These are phyloP conservation scores for Colletotrichum sp. DNA, from an alignment of 2,329 filamentous ascomycete species.

Conservation along the genomic window DNA sequence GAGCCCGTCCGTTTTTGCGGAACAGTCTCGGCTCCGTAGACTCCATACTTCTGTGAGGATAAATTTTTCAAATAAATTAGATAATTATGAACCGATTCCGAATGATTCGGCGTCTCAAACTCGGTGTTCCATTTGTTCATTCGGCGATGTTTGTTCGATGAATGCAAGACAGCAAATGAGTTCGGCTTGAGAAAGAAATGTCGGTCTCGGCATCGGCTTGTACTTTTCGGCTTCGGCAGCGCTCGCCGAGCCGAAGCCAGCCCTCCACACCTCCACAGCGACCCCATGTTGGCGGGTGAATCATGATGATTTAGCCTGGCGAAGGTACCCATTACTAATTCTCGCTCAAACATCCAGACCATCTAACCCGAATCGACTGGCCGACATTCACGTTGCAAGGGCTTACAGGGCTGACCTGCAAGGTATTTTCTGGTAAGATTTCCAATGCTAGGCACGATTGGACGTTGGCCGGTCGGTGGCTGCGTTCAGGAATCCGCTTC, in stretches of 20 bases:
- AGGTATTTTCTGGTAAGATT: not conserved
- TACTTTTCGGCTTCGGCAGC: slow-evolving; percentile 2
- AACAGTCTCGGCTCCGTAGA: slow-evolving; percentile 2
- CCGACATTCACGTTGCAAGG: not conserved
- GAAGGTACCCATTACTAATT: not conserved
- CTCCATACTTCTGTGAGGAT: not conserved
- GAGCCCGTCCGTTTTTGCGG: slow-evolving; percentile 17
- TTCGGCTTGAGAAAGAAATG: not conserved
- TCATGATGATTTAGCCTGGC: not conserved
- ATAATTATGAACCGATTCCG: not conserved
- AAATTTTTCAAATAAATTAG: not conserved
- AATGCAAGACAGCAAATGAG: not conserved
- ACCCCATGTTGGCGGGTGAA: not conserved
- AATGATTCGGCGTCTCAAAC: not conserved
- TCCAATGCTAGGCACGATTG: not conserved
- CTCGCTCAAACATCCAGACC: not conserved
- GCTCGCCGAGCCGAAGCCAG: not conserved
- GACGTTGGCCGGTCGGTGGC: not conserved
- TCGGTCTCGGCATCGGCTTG: not conserved
- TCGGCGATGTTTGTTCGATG: not conserved
- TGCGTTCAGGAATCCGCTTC: not conserved
- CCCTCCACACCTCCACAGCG: not conserved
- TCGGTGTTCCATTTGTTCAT: not conserved
- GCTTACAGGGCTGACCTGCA: not conserved
- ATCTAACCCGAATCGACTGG: not conserved